Evolutionary conservation across 495 filamentous ascomycete genomes (phyloP).

Genomic region (Penicillium riverlandense): DNA sequence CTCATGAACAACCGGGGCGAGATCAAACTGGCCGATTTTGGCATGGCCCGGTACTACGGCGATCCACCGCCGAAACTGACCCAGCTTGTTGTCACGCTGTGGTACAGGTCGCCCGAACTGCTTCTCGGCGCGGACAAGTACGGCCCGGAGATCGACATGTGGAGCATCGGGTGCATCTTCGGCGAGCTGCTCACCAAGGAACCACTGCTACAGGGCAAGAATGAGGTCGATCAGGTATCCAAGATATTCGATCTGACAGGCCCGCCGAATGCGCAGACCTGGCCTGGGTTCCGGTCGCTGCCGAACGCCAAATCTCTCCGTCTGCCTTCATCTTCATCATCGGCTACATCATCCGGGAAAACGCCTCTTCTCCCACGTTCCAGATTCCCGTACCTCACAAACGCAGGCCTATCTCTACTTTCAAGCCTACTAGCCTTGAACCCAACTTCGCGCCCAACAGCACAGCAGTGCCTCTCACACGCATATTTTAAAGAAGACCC

Average conservation of each 20-base stretch:
- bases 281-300: constrained; percentile 81
- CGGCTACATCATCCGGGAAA: constrained; percentile 12
- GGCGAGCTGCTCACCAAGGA: constrained; percentile 82
- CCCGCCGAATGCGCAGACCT: constrained; percentile 76
- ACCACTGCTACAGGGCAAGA: constrained; percentile 83
- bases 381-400: constrained; percentile 74
- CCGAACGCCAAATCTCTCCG: constrained; percentile 83
- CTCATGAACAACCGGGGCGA: constrained; percentile 92
- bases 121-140: constrained; percentile 78
- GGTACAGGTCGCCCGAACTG: constrained; percentile 91
- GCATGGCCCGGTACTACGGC: constrained; percentile 88
- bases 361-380: constrained; percentile 45
- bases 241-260: constrained; percentile 88
- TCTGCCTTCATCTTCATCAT: constrained; percentile 48
- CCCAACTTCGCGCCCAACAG: constrained; percentile 61
- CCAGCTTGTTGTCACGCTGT: constrained; percentile 91
- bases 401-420: constrained; percentile 64
- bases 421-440: constrained; percentile 65
- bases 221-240: constrained; percentile 82
- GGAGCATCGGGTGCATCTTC: constrained; percentile 95
- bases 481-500: constrained; percentile 87
- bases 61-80: constrained; percentile 80
- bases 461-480: constrained; percentile 65
- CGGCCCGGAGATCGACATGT: constrained; percentile 77
- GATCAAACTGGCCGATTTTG: constrained; percentile 96